Percentiles rank a stretch among this genome's conserved stretches.
phyloP scores from a whole-genome alignment of 257 asterid genomes.

The Scutellaria galericulata region DNA sequence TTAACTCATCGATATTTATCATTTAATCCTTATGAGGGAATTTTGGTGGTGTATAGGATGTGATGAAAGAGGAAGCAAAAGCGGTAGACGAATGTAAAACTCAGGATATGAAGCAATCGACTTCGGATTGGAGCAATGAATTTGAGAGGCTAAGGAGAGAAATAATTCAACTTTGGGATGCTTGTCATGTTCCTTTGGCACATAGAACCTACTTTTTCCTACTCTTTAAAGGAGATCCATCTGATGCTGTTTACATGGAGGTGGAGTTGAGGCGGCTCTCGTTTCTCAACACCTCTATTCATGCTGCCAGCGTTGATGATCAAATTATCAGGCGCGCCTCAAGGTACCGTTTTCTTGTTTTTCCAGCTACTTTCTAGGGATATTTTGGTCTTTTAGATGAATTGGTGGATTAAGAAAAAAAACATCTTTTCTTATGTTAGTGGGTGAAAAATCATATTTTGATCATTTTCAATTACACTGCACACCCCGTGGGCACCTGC shows the following conservation, averaged over 20 bases:
- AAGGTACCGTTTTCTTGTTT: conserved; percentile 42
- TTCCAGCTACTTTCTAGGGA: too few species aligned
- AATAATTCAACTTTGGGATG: conserved; percentile 77
- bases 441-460: too few species aligned
- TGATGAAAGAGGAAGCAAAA: conserved; percentile 32
- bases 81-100: conserved; percentile 17
- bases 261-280: conserved; percentile 88
- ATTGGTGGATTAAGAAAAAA: too few species aligned
- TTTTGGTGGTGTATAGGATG: conserved; percentile 28
- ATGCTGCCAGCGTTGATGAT: conserved; percentile 40
- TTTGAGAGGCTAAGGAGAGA: conserved; percentile 69
- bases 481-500: too few species aligned
- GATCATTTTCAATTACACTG: too few species aligned
- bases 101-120: conserved; percentile 37
- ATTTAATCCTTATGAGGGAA: conserved; percentile 18
- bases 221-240: conserved; percentile 83
- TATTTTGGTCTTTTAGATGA: too few species aligned
- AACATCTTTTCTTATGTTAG: too few species aligned
- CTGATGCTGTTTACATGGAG: conserved; percentile 84
- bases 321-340: conserved; percentile 43
- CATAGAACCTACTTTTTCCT: conserved; percentile 80
- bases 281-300: conserved; percentile 58
- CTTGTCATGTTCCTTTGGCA: conserved; percentile 64
- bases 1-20: not conserved
- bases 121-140: conserved; percentile 56